A percentile compares a stretch with the other conserved stretches of the same genome.
phyloP scores from a whole-genome alignment of 106 monocot genomes.

The Acorus gramineus region DNA sequence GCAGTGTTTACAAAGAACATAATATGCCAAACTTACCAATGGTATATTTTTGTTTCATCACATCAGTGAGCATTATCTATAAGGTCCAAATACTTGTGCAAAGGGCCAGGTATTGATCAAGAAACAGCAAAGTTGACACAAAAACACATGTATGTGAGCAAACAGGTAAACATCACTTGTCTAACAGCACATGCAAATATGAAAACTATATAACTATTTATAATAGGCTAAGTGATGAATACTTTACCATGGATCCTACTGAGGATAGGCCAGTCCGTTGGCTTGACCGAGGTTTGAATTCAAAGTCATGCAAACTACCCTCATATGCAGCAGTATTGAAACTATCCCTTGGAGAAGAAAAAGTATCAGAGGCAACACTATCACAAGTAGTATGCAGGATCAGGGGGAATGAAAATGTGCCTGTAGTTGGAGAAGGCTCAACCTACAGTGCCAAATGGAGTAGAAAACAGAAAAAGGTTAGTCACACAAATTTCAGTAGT shows the following conservation, averaged over 20 bases:
- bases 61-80: too few species aligned
- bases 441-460: slow-evolving; percentile 34
- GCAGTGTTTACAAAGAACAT: too few species aligned
- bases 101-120: too few species aligned
- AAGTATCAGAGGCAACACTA: slow-evolving; percentile 16
- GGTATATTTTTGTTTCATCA: too few species aligned
- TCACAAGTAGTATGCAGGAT: slow-evolving; percentile 6
- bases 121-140: too few species aligned
- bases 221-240: slow-evolving; percentile 1
- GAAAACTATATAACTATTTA: not conserved
- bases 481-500: not conserved
- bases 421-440: slow-evolving; percentile 95
- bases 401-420: slow-evolving; percentile 54
- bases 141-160: too few species aligned
- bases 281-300: slow-evolving; percentile 49
- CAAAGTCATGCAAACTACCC: slow-evolving; percentile 38
- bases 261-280: slow-evolving; percentile 24
- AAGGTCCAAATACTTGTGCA: too few species aligned
- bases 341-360: slow-evolving; percentile 51
- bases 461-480: not conserved
- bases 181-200: not conserved
- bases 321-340: slow-evolving; percentile 6
- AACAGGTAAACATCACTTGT: too few species aligned
- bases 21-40: too few species aligned
- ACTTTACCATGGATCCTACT: slow-evolving; percentile 27